Evolutionary conservation across 257 asterid genomes (phyloP).

Genomic region (Apocynum venetum): DNA sequence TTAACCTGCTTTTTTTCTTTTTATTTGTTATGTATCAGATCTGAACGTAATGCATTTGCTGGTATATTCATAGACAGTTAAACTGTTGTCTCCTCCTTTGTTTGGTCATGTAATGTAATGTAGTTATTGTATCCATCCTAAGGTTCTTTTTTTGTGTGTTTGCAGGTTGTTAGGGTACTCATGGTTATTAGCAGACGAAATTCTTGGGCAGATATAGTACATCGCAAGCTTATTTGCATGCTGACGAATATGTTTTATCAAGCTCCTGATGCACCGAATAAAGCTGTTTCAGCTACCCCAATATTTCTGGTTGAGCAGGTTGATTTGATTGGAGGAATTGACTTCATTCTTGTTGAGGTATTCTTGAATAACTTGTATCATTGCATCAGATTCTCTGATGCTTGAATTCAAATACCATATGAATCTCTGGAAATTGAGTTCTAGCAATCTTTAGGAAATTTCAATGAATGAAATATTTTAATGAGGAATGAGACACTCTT

Average conservation of each 20-base stretch:
- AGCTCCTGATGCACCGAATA: constrained; percentile 60
- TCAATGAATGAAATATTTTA: neutral
- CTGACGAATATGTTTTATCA: constrained; percentile 90
- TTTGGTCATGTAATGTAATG: neutral
- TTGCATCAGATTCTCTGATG: neutral
- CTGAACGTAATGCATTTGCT: neutral
- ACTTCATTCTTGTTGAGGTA: constrained; percentile 91
- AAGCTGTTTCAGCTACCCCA: constrained; percentile 61
- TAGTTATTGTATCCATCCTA: neutral
- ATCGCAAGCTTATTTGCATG: constrained; percentile 91
- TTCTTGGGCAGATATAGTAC: constrained; percentile 97
- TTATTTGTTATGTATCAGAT: neutral
- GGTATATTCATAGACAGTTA: neutral
- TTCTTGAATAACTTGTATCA: neutral
- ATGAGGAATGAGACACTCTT: neutral
- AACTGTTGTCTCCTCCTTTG: neutral
- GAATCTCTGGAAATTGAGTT: neutral
- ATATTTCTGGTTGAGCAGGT: constrained; percentile 76
- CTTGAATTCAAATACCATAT: neutral
- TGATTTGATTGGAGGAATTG: constrained; percentile 94
- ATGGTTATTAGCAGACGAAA: constrained; percentile 76
- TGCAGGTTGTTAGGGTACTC: constrained; percentile 83
- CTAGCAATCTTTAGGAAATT: neutral
- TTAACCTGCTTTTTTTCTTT: neutral
- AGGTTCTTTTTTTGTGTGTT: constrained; percentile 8